A percentile compares a stretch with the other conserved stretches of the same genome.
Conservation (phyloP, 164 flowering plant genomes). For the Berberis thunbergii region DNA sequence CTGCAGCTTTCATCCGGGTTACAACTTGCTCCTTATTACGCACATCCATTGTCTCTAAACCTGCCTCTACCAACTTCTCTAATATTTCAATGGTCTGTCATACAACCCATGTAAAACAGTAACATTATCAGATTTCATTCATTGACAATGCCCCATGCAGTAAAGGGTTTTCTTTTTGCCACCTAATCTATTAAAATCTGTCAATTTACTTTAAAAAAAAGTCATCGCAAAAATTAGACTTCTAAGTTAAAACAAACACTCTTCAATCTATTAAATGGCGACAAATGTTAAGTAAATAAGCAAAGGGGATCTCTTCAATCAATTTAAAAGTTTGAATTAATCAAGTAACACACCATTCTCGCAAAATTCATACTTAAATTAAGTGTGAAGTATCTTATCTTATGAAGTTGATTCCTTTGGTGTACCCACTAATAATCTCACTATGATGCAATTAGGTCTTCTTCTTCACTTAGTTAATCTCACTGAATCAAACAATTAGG, state of each 20-base stretch:
- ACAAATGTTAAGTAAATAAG: too few species aligned
- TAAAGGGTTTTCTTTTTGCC: too few species aligned
- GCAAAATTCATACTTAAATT: background rate
- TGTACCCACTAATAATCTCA: slow-evolving; percentile 86
- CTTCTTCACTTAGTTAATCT: too few species aligned
- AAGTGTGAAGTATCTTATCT: background rate
- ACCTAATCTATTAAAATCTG: too few species aligned
- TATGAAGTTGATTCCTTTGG: slow-evolving; percentile 73
- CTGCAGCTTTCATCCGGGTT: slow-evolving; percentile 72
- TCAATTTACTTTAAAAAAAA: too few species aligned
- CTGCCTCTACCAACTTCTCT: slow-evolving; percentile 67
- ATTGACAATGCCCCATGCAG: too few species aligned
- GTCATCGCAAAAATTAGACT: too few species aligned
- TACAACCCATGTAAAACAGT: background rate
- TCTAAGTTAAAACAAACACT: too few species aligned
- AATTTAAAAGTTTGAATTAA: background rate
- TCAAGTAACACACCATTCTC: background rate
- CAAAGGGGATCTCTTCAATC: too few species aligned
- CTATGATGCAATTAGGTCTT: slow-evolving; percentile 53
- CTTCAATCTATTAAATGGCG: too few species aligned
- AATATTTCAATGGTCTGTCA: slow-evolving; percentile 56
- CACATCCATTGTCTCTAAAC: slow-evolving; percentile 85
- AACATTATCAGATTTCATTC: too few species aligned
- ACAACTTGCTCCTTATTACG: slow-evolving; percentile 66
- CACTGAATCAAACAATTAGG: too few species aligned